These are phyloP conservation scores for Graphilbum ipis-grandicollis DNA, from an alignment of 2,329 filamentous ascomycete genomes.

Conservation along the genomic window DNA sequence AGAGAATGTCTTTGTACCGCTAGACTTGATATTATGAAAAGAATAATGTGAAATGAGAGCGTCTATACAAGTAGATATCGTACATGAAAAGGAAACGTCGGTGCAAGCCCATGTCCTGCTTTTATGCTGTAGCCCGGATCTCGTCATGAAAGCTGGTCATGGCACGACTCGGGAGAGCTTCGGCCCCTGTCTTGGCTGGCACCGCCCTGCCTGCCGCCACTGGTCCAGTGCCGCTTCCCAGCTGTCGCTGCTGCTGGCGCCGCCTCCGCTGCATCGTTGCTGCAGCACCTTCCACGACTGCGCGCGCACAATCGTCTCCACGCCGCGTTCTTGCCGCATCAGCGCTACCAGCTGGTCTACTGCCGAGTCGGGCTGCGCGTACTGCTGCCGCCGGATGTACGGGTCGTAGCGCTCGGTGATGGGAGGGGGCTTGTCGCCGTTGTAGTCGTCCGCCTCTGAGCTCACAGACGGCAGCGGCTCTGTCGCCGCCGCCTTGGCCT, in stretches of 20 bases:
- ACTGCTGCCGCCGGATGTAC: conserved; percentile 65
- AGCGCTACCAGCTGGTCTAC: conserved; percentile 63
- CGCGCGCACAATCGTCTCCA: conserved; percentile 63
- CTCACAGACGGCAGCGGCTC: not conserved
- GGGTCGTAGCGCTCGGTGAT: conserved; percentile 85
- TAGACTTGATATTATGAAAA: too few species aligned
- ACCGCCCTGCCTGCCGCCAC: conserved; percentile 25
- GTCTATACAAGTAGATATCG: too few species aligned
- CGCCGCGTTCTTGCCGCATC: conserved; percentile 55
- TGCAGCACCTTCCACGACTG: conserved; percentile 67
- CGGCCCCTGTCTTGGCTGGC: not conserved
- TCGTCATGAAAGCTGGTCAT: too few species aligned
- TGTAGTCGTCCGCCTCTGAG: not conserved
- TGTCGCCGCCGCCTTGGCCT: conserved; percentile 53
- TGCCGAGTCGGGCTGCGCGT: conserved; percentile 61
- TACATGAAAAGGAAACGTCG: too few species aligned
- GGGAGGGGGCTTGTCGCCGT: not conserved
- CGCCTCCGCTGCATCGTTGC: conserved; percentile 47
- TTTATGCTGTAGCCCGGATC: too few species aligned
- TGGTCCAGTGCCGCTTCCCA: conserved; percentile 49
- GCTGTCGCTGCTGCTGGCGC: conserved; percentile 26
- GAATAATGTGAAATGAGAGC: too few species aligned
- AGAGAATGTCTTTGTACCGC: too few species aligned
- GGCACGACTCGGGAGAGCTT: too few species aligned
- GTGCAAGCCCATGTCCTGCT: too few species aligned